Base-by-base conservation (phyloP, 2,329 filamentous ascomycete species). In the Epichloe gansuensis region DNA sequence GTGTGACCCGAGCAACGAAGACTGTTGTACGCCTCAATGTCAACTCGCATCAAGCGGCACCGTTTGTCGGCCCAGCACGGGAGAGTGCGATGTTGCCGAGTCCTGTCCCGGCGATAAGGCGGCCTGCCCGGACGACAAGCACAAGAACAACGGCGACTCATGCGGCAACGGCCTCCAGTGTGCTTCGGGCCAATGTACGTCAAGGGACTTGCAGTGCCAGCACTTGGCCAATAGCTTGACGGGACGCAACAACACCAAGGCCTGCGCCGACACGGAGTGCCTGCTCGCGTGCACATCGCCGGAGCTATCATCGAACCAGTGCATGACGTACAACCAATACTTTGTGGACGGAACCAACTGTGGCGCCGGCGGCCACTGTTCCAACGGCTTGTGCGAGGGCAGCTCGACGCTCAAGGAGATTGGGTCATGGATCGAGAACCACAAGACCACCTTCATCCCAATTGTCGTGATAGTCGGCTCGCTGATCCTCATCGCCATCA, bases 171-270 rank as follows among this genome's bases (percentile, higher is more conserved):
- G 80, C 2, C 77, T 97, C 35, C 71, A 80, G 35, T 98, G 93
- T 65, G 89, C 93, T 34, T 91, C 86, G 46, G 93, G 93, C 12
- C 91, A 97, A 69, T 98, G 93, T 69, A 98, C 93, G 3, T 93
- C 86, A 51, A 84, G 93, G 57, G 83, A 96, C 67, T 77, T 84
- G 63, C 93, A 98, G 71, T 98, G 93, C 73, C 83, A 85, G 67
- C 85, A 82, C 11, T 76, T 94, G 47, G 86, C 95, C 76, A 90
- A 89, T 38, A 81, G 78, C 31, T 79, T 86, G 56, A 85, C 83
- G 0, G 76, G 80, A 53, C 80, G 77, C 65, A 91, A 90, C 69
- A 80, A 88, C 62, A 94, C 89, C 2, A 82, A 81, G 61, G 85
- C 91, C 9, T 98, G 93, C 69, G 76, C 77, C 38, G 59, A 61